Evolutionary conservation across 306 rosid species (phyloP).

Genomic region (Dryas alaskensis): DNA sequence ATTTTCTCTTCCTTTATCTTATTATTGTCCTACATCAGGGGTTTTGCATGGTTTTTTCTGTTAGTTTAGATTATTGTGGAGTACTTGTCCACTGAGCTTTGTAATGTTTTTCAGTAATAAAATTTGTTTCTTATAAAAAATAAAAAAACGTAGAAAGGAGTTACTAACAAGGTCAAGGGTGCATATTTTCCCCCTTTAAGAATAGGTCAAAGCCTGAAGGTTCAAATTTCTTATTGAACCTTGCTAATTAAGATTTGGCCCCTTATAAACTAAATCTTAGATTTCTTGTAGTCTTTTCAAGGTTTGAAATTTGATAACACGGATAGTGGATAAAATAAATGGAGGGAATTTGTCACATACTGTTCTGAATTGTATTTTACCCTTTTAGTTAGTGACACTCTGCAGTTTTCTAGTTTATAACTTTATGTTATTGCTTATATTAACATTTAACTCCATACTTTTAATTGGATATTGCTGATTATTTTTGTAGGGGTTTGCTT

Average conservation of each 20-base stretch:
- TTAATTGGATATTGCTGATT: slow-evolving; percentile 32
- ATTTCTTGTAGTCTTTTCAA: slow-evolving; percentile 2
- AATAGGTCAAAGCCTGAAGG: neutral
- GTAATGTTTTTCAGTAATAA: no score
- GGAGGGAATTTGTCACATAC: neutral
- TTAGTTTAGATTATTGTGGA: no score
- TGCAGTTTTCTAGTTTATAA: neutral
- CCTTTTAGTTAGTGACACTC: neutral
- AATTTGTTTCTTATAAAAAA: no score
- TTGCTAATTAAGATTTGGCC: neutral
- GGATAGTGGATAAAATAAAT: neutral
- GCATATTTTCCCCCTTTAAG: neutral
- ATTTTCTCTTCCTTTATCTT: no score
- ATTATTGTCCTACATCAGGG: no score
- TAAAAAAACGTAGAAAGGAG: neutral
- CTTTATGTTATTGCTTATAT: neutral
- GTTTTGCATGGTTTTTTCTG: no score
- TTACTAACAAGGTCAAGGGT: neutral
- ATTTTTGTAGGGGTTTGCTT: slow-evolving; percentile 72
- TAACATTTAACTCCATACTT: slow-evolving; percentile 16
- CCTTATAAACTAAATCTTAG: neutral
- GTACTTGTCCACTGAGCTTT: no score
- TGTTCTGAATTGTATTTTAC: neutral
- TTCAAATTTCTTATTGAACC: neutral
- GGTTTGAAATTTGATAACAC: neutral